phyloP scores from a whole-genome alignment of 176 grass and related monocot genomes.

The Cenchrus fungigraminus region DNA sequence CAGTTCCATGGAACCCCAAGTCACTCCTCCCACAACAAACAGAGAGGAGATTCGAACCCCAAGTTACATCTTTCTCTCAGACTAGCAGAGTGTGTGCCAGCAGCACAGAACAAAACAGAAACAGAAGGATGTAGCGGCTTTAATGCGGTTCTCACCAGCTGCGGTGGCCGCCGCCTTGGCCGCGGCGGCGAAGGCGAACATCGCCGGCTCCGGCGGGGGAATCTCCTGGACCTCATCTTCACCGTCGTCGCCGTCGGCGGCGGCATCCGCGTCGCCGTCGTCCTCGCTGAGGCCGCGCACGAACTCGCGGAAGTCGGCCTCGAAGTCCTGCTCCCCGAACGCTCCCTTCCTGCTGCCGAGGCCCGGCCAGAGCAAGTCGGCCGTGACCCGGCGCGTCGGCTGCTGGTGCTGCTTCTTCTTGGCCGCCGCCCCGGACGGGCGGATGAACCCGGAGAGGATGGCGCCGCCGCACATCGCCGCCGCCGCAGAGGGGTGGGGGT shows the following conservation, averaged over 20 bases:
- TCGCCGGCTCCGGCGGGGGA: not conserved
- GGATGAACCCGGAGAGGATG: slow-evolving; percentile 74
- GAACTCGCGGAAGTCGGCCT: slow-evolving; percentile 81
- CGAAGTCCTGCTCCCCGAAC: slow-evolving; percentile 42
- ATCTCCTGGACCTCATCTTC: slow-evolving; percentile 41
- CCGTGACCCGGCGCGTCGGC: slow-evolving; percentile 32
- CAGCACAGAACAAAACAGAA: not conserved
- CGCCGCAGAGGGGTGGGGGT: not conserved
- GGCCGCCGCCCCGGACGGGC: slow-evolving; percentile 36
- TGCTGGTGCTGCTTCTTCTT: slow-evolving; percentile 17
- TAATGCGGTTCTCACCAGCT: slow-evolving; percentile 44
- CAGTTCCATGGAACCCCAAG: not conserved
- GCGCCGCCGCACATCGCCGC: slow-evolving; percentile 76
- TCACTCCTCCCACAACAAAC: not conserved
- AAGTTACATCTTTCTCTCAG: not conserved
- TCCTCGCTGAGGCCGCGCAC: slow-evolving; percentile 40
- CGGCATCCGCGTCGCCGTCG: slow-evolving; percentile 29
- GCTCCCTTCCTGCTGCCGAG: not conserved
- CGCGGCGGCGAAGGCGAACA: slow-evolving; percentile 12
- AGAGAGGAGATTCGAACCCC: not conserved
- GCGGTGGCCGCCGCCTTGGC: not conserved
- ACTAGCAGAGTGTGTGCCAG: not conserved
- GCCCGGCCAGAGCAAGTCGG: slow-evolving; percentile 52
- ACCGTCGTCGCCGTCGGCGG: not conserved
- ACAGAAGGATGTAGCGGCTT: not conserved